Conservation (phyloP, 2,329 filamentous ascomycete genomes). For the Colletotrichum sp. region DNA sequence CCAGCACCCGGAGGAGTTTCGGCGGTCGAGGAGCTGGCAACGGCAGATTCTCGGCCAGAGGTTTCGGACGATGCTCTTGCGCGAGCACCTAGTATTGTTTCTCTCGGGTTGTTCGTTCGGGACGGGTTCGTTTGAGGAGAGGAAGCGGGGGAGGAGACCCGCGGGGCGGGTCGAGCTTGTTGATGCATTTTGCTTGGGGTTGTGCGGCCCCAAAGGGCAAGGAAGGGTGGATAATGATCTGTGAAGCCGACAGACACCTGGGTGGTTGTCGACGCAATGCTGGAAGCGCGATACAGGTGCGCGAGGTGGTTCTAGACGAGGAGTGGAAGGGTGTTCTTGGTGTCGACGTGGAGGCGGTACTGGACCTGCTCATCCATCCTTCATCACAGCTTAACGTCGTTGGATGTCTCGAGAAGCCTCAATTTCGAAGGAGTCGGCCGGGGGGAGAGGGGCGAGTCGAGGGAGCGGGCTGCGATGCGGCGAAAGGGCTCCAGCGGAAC, state of each 20-base stretch:
- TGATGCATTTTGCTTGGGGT: conserved; percentile 74
- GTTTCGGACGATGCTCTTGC: conserved; percentile 50
- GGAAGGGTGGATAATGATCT: background rate
- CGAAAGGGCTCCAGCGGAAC: background rate
- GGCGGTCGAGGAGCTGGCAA: conserved; percentile 52
- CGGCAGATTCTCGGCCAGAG: conserved; percentile 39
- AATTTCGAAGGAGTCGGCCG: background rate
- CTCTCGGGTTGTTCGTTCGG: conserved; percentile 77
- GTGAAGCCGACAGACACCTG: background rate
- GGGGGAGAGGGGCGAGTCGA: background rate
- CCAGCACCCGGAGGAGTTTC: conserved; percentile 47
- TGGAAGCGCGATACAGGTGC: background rate
- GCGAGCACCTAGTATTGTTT: conserved; percentile 51
- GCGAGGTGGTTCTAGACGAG: background rate
- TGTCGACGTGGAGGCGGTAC: conserved; percentile 15
- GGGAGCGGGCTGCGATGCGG: background rate
- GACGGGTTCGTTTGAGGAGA: conserved; percentile 75
- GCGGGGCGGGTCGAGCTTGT: conserved; percentile 78
- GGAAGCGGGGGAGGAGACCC: conserved; percentile 74
- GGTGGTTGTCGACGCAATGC: background rate
- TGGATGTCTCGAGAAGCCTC: background rate
- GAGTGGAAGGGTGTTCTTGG: background rate
- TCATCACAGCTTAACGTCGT: conserved; percentile 5
- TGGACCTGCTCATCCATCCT: conserved; percentile 23
- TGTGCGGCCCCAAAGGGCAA: background rate